phyloP scores from a whole-genome alignment of 148 eudicot genomes.

The Rhododendron williamsianum region DNA sequence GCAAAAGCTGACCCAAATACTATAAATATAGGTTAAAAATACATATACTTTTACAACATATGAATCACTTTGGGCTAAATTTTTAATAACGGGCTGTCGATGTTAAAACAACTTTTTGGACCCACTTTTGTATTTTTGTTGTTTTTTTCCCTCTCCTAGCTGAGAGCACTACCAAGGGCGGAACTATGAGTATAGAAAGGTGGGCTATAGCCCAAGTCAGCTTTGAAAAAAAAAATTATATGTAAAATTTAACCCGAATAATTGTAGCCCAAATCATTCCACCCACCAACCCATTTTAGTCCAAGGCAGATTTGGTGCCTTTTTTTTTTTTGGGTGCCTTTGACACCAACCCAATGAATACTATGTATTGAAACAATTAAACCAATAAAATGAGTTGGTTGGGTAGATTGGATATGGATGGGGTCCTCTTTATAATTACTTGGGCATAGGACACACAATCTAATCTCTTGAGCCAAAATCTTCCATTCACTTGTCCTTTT shows the following conservation, averaged over 20 bases:
- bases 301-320: no score
- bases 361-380: neutral
- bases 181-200: no score
- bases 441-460: neutral
- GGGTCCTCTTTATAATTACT: neutral
- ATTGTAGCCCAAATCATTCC: no score
- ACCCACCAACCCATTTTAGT: no score
- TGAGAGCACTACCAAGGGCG: neutral
- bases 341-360: neutral
- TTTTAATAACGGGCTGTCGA: neutral
- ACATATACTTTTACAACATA: neutral
- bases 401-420: neutral
- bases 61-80: neutral
- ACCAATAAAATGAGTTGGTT: constrained; percentile 8
- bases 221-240: no score
- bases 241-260: no score
- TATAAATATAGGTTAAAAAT: no score
- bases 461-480: constrained; percentile 6
- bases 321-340: no score
- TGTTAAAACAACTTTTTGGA: neutral
- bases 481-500: neutral
- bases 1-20: neutral
- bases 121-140: neutral
- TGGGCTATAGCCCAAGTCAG: no score
- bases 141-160: neutral